A percentile compares a stretch with the other conserved stretches of the same genome.
These are phyloP conservation scores for Metschnikowia bowlesiae DNA, from an alignment of 805 yeast species.

Conservation along the genomic window DNA sequence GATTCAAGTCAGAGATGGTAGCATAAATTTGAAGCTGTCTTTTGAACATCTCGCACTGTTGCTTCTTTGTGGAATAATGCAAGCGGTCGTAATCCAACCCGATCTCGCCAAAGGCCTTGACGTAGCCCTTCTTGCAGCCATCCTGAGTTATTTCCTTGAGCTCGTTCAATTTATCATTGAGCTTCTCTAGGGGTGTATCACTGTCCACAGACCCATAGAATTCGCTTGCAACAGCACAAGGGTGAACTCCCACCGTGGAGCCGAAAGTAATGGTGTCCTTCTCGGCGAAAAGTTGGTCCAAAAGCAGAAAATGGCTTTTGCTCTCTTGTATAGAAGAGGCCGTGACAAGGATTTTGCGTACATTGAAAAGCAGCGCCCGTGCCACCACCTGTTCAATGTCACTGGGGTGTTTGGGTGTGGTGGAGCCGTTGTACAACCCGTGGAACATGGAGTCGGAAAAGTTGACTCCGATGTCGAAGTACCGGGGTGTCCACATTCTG, in stretches of 20 bases:
- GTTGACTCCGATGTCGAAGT: conserved; percentile 57
- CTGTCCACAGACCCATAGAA: conserved; percentile 27
- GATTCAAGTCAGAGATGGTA: conserved; percentile 35
- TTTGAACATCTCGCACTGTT: conserved; percentile 65
- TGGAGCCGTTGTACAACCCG: conserved; percentile 70
- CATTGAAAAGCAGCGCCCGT: conserved; percentile 64
- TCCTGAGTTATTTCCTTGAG: conserved; percentile 46
- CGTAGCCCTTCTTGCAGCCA: conserved; percentile 48
- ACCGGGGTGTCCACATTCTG: conserved; percentile 35
- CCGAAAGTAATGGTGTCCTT: conserved; percentile 20
- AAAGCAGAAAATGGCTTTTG: conserved; percentile 53
- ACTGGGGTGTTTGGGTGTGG: conserved; percentile 50
- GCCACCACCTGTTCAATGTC: conserved; percentile 63
- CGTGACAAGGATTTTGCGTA: conserved; percentile 69
- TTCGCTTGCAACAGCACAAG: conserved; percentile 66
- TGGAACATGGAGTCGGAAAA: conserved; percentile 85
- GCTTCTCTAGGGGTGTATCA: conserved; percentile 35
- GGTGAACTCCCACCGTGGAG: conserved; percentile 93
- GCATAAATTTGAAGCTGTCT: conserved; percentile 65
- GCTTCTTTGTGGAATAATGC: conserved; percentile 63
- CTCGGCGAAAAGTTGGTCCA: conserved; percentile 20
- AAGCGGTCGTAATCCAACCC: conserved; percentile 94
- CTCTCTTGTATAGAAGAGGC: conserved; percentile 77
- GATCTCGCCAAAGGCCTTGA: conserved; percentile 89
- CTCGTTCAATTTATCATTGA: conserved; percentile 41